These are phyloP conservation scores for Annulohypoxylon truncatum DNA, from an alignment of 2,329 filamentous ascomycete genomes.

Conservation along the genomic window DNA sequence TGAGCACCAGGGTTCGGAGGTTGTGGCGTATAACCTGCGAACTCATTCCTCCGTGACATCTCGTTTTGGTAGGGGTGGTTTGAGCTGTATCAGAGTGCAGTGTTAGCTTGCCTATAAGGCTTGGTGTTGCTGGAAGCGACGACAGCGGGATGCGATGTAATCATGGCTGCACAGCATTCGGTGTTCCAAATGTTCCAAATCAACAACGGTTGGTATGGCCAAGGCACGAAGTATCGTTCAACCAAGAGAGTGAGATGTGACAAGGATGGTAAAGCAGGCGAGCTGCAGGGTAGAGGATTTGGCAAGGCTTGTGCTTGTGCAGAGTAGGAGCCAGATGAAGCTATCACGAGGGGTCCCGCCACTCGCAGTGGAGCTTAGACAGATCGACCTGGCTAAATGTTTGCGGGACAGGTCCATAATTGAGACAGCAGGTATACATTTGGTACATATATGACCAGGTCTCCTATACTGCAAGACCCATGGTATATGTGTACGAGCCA, in stretches of 20 bases:
- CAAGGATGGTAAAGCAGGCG: slow-evolving; percentile 29
- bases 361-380: slow-evolving; percentile 34
- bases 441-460: slow-evolving; percentile 42
- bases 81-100: slow-evolving; percentile 54
- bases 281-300: slow-evolving; percentile 27
- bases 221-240: slow-evolving; percentile 18
- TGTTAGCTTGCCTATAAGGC: slow-evolving; percentile 50
- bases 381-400: slow-evolving; percentile 31
- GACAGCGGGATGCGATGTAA: slow-evolving; percentile 36
- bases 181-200: slow-evolving; percentile 17
- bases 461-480: slow-evolving; percentile 32
- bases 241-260: slow-evolving; percentile 8
- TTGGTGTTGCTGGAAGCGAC: slow-evolving; percentile 40
- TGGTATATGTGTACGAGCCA: slow-evolving; percentile 41
- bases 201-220: slow-evolving; percentile 17
- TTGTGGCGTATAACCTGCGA: slow-evolving; percentile 47
- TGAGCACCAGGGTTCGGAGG: slow-evolving; percentile 50
- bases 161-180: slow-evolving; percentile 42
- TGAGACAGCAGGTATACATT: slow-evolving; percentile 42
- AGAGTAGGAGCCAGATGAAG: slow-evolving; percentile 31
- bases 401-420: slow-evolving; percentile 39
- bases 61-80: slow-evolving; percentile 64
- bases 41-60: slow-evolving; percentile 62
- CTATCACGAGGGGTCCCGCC: slow-evolving; percentile 41
- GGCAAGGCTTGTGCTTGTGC: slow-evolving; percentile 18